These are phyloP conservation scores for Saturnispora halmiae DNA, from an alignment of 805 yeast species.

Conservation along the genomic window DNA sequence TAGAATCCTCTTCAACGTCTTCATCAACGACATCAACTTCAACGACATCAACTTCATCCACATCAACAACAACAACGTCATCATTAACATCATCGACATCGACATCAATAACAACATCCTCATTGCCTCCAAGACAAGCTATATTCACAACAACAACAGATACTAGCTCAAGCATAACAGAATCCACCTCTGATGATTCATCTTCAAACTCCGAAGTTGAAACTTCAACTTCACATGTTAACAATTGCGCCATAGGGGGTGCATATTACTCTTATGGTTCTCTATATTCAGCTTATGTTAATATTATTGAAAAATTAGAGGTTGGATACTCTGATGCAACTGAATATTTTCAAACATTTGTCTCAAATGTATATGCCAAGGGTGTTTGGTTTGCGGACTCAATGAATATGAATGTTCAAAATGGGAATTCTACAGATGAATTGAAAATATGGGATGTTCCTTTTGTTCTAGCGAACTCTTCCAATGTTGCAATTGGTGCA, in stretches of 20 bases:
- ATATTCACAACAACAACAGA: background rate
- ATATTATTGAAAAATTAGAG: conserved; percentile 12
- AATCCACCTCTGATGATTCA: too few relatives aligned
- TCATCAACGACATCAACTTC: too few relatives aligned
- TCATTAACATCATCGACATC: background rate
- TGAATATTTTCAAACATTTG: conserved; percentile 9
- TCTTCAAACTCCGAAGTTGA: background rate
- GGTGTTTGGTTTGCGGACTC: conserved; percentile 24
- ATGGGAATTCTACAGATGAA: conserved; percentile 1
- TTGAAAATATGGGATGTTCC: conserved; percentile 22
- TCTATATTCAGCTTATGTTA: conserved; percentile 3
- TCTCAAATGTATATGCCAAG: conserved; percentile 19
- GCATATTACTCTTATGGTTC: conserved; percentile 21
- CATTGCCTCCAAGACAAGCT: background rate
- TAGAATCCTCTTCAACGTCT: background rate
- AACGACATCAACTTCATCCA: background rate
- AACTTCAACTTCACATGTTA: background rate
- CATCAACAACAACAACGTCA: background rate
- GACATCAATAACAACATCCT: background rate
- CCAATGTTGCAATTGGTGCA: conserved; percentile 34
- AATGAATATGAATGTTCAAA: conserved; percentile 13
- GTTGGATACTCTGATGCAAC: conserved; percentile 15
- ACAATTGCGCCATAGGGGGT: conserved; percentile 22
- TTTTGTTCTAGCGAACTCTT: conserved; percentile 32
- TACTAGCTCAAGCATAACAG: background rate